These are phyloP conservation scores for Asterophora lycoperdoides DNA, from an alignment of 768 basidiomycete genomes.

Conservation along the genomic window DNA sequence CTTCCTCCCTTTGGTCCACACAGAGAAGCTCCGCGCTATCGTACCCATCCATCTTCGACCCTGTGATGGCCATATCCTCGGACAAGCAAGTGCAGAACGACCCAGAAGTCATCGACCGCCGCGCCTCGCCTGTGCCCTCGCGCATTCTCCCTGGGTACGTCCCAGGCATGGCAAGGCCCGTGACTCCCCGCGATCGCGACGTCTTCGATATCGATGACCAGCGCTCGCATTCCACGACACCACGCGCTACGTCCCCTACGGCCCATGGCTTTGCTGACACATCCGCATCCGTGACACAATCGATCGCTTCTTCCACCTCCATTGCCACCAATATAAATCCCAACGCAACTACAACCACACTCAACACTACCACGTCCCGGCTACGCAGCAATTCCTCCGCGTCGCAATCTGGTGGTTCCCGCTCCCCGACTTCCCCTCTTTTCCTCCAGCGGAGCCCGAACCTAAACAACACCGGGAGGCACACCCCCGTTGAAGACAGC, in stretches of 20 bases:
- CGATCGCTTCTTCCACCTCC: too few species aligned
- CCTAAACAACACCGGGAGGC: conserved; percentile 41
- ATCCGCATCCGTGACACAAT: conserved; percentile 22
- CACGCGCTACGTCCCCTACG: conserved; percentile 70
- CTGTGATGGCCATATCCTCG: conserved; percentile 67
- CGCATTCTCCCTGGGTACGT: conserved; percentile 76
- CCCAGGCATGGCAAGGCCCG: conserved; percentile 86
- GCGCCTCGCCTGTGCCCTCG: conserved; percentile 59
- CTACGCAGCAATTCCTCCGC: conserved; percentile 55
- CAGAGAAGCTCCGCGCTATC: conserved; percentile 33
- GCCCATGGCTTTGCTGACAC: conserved; percentile 30
- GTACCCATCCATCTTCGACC: conserved; percentile 45
- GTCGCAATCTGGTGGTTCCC: conserved; percentile 43
- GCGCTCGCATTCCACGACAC: conserved; percentile 69
- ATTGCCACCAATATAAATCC: too few species aligned
- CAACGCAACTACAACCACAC: not conserved
- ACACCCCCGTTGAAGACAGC: conserved; percentile 52
- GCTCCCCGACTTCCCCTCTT: conserved; percentile 45
- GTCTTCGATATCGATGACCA: conserved; percentile 66
- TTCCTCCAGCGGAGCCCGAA: conserved; percentile 56
- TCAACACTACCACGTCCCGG: conserved; percentile 32
- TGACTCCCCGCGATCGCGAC: conserved; percentile 83
- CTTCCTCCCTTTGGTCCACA: too few species aligned
- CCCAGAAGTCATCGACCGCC: conserved; percentile 38
- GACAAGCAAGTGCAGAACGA: conserved; percentile 50